Percentiles rank a stretch among this genome's conserved stretches.
phyloP scores from a whole-genome alignment of 2,329 filamentous ascomycete genomes.

The Fusarium goolgardi region DNA sequence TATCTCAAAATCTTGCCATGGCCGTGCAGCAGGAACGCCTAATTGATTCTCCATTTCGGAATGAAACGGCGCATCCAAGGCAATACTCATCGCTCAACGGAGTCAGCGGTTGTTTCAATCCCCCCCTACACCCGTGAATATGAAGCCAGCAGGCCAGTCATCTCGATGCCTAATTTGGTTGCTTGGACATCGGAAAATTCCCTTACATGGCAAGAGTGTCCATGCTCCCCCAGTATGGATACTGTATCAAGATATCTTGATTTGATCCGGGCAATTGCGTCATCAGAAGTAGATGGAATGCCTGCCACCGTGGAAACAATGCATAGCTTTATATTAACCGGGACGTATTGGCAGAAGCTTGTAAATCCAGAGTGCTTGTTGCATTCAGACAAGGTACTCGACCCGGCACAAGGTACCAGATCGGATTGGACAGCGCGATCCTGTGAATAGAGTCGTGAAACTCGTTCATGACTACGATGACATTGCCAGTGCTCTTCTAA shows the following conservation, averaged over 20 bases:
- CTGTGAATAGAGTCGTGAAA: background rate
- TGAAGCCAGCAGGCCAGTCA: background rate
- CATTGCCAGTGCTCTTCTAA: background rate
- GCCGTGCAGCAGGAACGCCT: constrained; percentile 11
- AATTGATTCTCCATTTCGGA: background rate
- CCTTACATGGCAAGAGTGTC: background rate
- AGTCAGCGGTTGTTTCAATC: background rate
- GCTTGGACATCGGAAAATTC: background rate
- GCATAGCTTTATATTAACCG: constrained; percentile 18
- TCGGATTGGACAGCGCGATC: background rate
- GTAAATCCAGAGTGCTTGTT: constrained; percentile 10
- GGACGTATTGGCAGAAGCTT: constrained; percentile 1
- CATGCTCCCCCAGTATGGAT: background rate
- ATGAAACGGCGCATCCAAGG: constrained; percentile 14
- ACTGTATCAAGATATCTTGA: constrained; percentile 8
- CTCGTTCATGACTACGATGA: background rate
- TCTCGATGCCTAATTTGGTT: constrained; percentile 8
- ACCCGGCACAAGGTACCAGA: background rate
- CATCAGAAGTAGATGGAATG: constrained; percentile 4
- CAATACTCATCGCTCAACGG: background rate
- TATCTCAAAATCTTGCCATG: constrained; percentile 24
- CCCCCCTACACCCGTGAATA: background rate
- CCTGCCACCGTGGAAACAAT: constrained; percentile 7
- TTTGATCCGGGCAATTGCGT: constrained; percentile 12
- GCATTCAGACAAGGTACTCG: background rate